phyloP scores from a whole-genome alignment of 192 early-diverging fungal genomes.

The Chytriomyces sp. region DNA sequence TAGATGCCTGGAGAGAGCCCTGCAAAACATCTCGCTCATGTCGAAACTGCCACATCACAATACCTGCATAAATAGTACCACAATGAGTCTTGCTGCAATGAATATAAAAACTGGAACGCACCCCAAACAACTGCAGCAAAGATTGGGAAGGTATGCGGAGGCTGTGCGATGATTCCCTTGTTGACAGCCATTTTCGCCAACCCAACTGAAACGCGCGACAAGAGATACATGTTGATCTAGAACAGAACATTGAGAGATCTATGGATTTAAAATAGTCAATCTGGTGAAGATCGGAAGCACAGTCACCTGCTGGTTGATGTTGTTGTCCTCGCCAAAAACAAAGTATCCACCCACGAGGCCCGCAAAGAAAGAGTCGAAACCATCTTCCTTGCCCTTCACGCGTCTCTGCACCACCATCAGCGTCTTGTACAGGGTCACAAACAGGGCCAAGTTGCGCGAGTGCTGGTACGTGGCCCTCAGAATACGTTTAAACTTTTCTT shows the following conservation, averaged over 20 bases:
- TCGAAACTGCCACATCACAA: conserved; percentile 94
- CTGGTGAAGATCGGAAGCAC: background rate
- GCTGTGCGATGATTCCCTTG: conserved; percentile 71
- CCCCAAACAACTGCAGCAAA: conserved; percentile 97
- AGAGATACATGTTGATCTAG: conserved; percentile 91
- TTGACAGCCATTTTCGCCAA: conserved; percentile 82
- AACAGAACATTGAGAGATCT: too few relatives aligned
- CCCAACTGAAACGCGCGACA: conserved; percentile 89
- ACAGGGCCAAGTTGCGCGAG: conserved; percentile 84
- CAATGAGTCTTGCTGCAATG: too few relatives aligned
- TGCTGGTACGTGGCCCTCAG: conserved; percentile 88
- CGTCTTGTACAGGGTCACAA: conserved; percentile 94
- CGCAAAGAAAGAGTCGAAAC: conserved; percentile 84
- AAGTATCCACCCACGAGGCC: conserved; percentile 90
- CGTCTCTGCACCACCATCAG: conserved; percentile 78
- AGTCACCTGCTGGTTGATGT: conserved; percentile 96
- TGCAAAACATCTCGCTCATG: conserved; percentile 87
- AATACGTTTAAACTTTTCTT: conserved; percentile 78
- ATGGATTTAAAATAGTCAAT: conserved; percentile 11
- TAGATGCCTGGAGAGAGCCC: conserved; percentile 88
- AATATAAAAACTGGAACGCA: conserved; percentile 16
- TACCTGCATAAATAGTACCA: conserved; percentile 34
- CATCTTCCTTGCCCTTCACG: conserved; percentile 75
- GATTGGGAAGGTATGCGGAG: conserved; percentile 79
- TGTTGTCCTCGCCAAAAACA: conserved; percentile 94